Conservation (phyloP, 2,329 filamentous ascomycete genomes). For the Grosmannia penicillata region DNA sequence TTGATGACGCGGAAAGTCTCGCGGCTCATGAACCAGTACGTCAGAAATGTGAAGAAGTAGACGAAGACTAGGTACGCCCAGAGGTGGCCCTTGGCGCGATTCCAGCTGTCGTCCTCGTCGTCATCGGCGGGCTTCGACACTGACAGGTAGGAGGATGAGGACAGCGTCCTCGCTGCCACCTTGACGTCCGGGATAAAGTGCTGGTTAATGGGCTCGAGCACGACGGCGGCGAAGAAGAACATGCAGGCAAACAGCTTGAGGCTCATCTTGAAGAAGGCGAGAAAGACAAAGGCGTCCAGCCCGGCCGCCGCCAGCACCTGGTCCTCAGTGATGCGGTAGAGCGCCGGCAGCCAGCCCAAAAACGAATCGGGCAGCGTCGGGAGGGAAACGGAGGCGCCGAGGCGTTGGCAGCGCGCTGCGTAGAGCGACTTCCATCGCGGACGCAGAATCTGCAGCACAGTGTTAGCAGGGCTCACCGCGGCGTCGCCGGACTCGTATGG, state of each 20-base stretch:
- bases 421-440: constrained; percentile 89
- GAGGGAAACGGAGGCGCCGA: constrained; percentile 37
- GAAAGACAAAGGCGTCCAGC: constrained; percentile 88
- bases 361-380: constrained; percentile 71
- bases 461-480: not conserved
- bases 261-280: constrained; percentile 92
- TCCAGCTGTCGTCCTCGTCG: constrained; percentile 17
- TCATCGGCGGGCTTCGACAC: not conserved
- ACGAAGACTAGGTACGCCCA: constrained; percentile 95
- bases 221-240: constrained; percentile 63
- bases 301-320: constrained; percentile 83
- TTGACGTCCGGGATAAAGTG: constrained; percentile 31
- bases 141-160: not conserved
- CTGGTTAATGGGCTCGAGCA: constrained; percentile 77
- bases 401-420: constrained; percentile 62
- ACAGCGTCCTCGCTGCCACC: not conserved
- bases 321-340: constrained; percentile 76
- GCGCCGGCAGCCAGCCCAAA: constrained; percentile 82
- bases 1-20: constrained; percentile 78
- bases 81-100: constrained; percentile 40
- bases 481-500: too few species aligned
- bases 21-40: constrained; percentile 66
- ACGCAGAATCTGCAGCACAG: constrained; percentile 56
- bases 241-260: constrained; percentile 69
- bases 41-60: constrained; percentile 76